Evolutionary conservation across 2,329 filamentous ascomycete species (phyloP).

Genomic region (Verticillium albo-atrum): DNA sequence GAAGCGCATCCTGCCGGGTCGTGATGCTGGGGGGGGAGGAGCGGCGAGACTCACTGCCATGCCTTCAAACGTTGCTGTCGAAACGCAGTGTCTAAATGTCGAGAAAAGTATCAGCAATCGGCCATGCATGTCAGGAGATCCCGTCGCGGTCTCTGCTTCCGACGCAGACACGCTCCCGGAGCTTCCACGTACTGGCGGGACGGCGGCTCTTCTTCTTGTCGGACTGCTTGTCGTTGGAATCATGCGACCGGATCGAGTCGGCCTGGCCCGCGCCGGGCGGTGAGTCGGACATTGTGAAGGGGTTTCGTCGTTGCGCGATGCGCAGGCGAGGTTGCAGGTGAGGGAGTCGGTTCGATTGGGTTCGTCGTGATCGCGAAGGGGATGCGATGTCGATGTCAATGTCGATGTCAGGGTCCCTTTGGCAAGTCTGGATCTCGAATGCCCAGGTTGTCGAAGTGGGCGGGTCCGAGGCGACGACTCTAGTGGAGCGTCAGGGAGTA

Average conservation of each 20-base stretch:
- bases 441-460: not conserved
- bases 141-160: not conserved
- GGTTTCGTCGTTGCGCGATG: not conserved
- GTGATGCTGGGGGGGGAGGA: conserved; percentile 5
- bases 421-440: not conserved
- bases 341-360: not conserved
- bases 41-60: conserved; percentile 77
- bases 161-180: not conserved
- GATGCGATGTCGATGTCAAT: no score
- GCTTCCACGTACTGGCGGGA: conserved; percentile 69
- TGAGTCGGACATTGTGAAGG: conserved; percentile 41
- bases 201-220: conserved; percentile 88
- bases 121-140: not conserved
- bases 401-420: not conserved
- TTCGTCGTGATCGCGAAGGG: not conserved
- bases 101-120: conserved; percentile 3
- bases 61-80: conserved; percentile 95
- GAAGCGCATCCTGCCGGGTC: not conserved
- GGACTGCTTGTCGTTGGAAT: conserved; percentile 46
- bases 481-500: not conserved
- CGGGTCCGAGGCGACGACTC: not conserved
- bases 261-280: conserved; percentile 37
- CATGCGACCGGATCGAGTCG: conserved; percentile 52
- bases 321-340: not conserved
- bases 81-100: conserved; percentile 78